Base-by-base conservation (phyloP, 345 rosid species). In the Sonneratia alba region DNA sequence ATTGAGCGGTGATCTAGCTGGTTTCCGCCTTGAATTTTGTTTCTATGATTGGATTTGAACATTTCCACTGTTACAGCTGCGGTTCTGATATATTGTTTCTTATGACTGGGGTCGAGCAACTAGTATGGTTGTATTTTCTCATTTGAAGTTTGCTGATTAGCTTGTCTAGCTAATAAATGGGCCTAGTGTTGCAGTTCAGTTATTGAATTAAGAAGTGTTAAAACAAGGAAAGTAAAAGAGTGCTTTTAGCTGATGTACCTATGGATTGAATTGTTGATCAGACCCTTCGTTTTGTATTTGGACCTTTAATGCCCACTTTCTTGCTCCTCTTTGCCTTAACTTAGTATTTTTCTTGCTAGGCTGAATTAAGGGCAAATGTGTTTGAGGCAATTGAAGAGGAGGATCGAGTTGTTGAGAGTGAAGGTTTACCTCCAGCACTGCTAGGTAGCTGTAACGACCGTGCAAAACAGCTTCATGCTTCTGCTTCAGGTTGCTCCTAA, bases 381-480 rank as follows among this genome's bases (percentile, higher is more conserved):
- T 95, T 92, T 75, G 99, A 88, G 83, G 99, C 99, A 61, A 95
- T 95, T 24, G 98, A 95, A 84, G 96, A 92, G 83, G 99, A 95
- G 72, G 99, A 92, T 79, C 81, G 68, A 27, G 94, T 91, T 19
- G 76, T 89, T 72, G 96, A 96, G 45, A 87, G 78, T 48, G 91
- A 92, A 79, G 92, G 88, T 6, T 76, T 92, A 36, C 94, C 96
- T 74, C 94, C 96, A 77, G 97, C 99, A 49, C 76, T 95, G 73
- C 76, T 95, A 85, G 99, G 98, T 40, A 95, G 96, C 87, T 95
- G 97, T 79, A 92, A 89, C 66, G 97, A 92, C 36, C 89, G 89
- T 64, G 98, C 99, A 10, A 96, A 84, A 77, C 86, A 84, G 71
- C 97, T 96, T 76, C 98, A 96, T 81, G 93, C 96, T 72, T 87